phyloP scores from a whole-genome alignment of 2,329 filamentous ascomycete genomes.

The Myriosclerotinia curreyana region DNA sequence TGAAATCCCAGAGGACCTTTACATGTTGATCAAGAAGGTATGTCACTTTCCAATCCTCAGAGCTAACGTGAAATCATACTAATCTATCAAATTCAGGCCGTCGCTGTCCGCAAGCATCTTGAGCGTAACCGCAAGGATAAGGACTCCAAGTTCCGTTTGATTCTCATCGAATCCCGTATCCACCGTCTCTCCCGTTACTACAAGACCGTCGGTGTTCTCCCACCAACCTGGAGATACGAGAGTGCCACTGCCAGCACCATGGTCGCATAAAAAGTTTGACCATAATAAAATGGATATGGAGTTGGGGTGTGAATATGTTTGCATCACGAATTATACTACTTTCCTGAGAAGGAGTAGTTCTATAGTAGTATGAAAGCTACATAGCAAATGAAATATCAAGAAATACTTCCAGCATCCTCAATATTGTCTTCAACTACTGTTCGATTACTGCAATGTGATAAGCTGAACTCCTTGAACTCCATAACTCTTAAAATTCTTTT shows the following conservation, averaged over 20 bases:
- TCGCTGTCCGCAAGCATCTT: slow-evolving; percentile 99
- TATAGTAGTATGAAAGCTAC: slow-evolving; percentile 34
- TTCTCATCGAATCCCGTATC: slow-evolving; percentile 99
- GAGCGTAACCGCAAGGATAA: slow-evolving; percentile 99
- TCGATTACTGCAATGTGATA: neutral
- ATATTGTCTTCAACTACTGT: slow-evolving; percentile 14
- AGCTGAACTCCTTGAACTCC: slow-evolving; percentile 9
- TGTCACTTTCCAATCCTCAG: slow-evolving; percentile 27
- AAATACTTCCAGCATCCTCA: slow-evolving; percentile 30
- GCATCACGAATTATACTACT: slow-evolving; percentile 18
- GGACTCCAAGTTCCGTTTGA: slow-evolving; percentile 99
- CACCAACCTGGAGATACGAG: slow-evolving; percentile 99
- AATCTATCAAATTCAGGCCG: slow-evolving; percentile 54
- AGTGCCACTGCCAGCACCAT: slow-evolving; percentile 91
- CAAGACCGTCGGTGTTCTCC: slow-evolving; percentile 84
- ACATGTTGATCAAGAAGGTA: slow-evolving; percentile 99
- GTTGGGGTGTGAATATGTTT: slow-evolving; percentile 37
- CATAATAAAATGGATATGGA: slow-evolving; percentile 30
- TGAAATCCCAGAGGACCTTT: slow-evolving; percentile 98
- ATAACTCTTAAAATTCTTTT: slow-evolving; percentile 5
- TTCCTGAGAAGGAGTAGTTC: slow-evolving; percentile 25
- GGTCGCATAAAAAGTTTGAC: slow-evolving; percentile 62
- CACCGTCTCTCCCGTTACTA: slow-evolving; percentile 99
- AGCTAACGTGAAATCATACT: slow-evolving; percentile 24
- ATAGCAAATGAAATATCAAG: slow-evolving; percentile 36